Percentiles rank a stretch among this genome's conserved stretches.
Evolutionary conservation across 176 grass and related monocot genomes (phyloP).

Genomic region (Cymbopogon citratus): DNA sequence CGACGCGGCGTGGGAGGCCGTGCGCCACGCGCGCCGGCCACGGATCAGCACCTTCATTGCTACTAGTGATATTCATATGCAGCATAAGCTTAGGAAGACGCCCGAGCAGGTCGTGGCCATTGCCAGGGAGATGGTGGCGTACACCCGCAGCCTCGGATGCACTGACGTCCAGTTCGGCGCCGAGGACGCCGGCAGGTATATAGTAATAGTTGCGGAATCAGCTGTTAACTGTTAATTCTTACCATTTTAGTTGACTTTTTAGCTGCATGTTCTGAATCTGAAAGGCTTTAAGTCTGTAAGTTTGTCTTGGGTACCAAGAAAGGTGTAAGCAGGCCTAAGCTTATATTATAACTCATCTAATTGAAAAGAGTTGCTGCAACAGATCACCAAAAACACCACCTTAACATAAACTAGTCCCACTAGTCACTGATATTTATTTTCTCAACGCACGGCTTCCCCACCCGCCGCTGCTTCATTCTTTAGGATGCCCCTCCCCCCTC

Average conservation of each 20-base stretch:
- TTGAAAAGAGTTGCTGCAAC: background rate
- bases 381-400: too few species aligned
- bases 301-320: background rate
- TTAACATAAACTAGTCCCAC: too few species aligned
- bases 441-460: too few species aligned
- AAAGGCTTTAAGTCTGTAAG: background rate
- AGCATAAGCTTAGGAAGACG: constrained; percentile 64
- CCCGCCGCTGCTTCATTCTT: too few species aligned
- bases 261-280: background rate
- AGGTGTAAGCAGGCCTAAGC: background rate
- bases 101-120: constrained; percentile 60
- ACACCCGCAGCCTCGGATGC: constrained; percentile 78
- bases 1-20: constrained; percentile 90
- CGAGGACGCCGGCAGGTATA: constrained; percentile 93
- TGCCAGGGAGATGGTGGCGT: constrained; percentile 73
- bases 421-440: too few species aligned
- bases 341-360: background rate
- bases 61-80: constrained; percentile 88
- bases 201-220: too few species aligned
- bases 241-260: background rate
- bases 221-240: too few species aligned
- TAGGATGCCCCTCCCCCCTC: too few species aligned
- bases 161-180: constrained; percentile 85
- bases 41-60: constrained; percentile 85
- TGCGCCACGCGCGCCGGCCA: constrained; percentile 59